Percentiles rank a stretch among this genome's conserved stretches.
These are phyloP conservation scores for Thozetella sp. DNA, from an alignment of 495 filamentous ascomycete genomes.

Conservation along the genomic window DNA sequence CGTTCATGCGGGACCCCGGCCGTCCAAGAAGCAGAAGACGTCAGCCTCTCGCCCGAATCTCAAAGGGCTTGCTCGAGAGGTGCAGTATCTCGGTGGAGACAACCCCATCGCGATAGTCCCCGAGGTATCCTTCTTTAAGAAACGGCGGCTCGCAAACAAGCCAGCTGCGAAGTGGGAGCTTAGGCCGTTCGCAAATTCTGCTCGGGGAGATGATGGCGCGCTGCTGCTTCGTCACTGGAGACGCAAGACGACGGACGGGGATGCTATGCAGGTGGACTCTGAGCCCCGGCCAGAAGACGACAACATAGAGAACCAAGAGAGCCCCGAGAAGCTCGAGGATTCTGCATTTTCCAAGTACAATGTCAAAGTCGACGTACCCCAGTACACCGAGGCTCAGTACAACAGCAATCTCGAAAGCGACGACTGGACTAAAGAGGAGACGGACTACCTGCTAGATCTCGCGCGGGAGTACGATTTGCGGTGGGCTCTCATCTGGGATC, in stretches of 20 bases:
- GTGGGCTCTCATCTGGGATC: slow-evolving; percentile 91
- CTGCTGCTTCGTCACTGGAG: slow-evolving; percentile 73
- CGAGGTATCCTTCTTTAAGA: slow-evolving; percentile 45
- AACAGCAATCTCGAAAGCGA: slow-evolving; percentile 67
- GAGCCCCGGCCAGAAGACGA: slow-evolving; percentile 13
- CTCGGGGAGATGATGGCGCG: slow-evolving; percentile 39
- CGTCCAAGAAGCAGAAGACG: slow-evolving; percentile 78
- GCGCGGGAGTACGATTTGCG: slow-evolving; percentile 78
- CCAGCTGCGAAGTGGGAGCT: slow-evolving; percentile 62
- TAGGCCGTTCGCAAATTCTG: slow-evolving; percentile 57
- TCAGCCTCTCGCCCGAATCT: slow-evolving; percentile 66
- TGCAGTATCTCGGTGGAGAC: slow-evolving; percentile 58
- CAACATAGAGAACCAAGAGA: slow-evolving; percentile 11
- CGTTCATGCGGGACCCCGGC: slow-evolving; percentile 57
- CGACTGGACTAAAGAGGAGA: slow-evolving; percentile 90
- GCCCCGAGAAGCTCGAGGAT: slow-evolving; percentile 40
- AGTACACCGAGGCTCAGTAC: slow-evolving; percentile 87
- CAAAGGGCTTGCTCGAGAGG: slow-evolving; percentile 58
- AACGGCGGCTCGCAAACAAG: slow-evolving; percentile 56
- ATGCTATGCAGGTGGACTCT: slow-evolving; percentile 10
- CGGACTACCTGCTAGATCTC: slow-evolving; percentile 81
- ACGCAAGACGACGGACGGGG: slow-evolving; percentile 37
- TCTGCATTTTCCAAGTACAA: slow-evolving; percentile 79
- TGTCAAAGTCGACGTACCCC: slow-evolving; percentile 69
- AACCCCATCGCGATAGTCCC: slow-evolving; percentile 50